Conservation (phyloP, 1,284 basidiomycete genomes). For the Moesziomyces aphidis region DNA sequence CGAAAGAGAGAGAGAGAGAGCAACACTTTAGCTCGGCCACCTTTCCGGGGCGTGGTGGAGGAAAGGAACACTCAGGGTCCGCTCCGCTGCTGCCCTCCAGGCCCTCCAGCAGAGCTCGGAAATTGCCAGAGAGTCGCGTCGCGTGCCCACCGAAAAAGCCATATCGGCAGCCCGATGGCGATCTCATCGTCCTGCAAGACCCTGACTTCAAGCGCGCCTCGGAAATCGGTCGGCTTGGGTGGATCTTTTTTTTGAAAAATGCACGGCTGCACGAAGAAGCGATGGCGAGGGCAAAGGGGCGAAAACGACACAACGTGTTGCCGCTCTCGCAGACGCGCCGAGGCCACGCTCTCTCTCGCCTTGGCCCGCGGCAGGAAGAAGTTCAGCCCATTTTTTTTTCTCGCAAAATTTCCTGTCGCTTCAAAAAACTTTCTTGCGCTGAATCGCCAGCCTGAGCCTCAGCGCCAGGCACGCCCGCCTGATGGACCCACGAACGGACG, state of each 20-base stretch:
- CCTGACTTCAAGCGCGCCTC: not conserved
- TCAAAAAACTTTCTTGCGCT: constrained; percentile 10
- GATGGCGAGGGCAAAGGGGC: not conserved
- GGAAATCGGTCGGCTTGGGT: not conserved
- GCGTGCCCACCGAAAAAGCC: constrained; percentile 12
- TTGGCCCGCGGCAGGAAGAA: constrained; percentile 5
- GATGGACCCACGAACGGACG: too few species aligned
- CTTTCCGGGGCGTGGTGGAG: not conserved
- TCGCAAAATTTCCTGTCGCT: constrained; percentile 16
- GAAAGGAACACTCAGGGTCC: not conserved
- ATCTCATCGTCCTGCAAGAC: not conserved
- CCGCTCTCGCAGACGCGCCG: not conserved
- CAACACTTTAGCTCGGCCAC: constrained; percentile 21
- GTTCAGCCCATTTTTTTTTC: constrained; percentile 2
- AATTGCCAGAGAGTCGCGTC: constrained; percentile 15
- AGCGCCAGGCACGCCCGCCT: too few species aligned
- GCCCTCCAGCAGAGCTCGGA: too few species aligned
- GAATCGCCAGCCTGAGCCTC: not conserved
- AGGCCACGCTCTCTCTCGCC: not conserved
- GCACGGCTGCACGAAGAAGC: too few species aligned
- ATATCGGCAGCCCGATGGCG: not conserved
- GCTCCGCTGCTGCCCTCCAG: too few species aligned
- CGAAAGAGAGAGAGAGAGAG: not conserved
- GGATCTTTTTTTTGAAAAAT: too few species aligned
- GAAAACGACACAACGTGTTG: not conserved